Evolutionary conservation across 345 rosid species (phyloP), one percentile per base, ranked within the genome.

Genomic region (Firmiana major): DNA sequence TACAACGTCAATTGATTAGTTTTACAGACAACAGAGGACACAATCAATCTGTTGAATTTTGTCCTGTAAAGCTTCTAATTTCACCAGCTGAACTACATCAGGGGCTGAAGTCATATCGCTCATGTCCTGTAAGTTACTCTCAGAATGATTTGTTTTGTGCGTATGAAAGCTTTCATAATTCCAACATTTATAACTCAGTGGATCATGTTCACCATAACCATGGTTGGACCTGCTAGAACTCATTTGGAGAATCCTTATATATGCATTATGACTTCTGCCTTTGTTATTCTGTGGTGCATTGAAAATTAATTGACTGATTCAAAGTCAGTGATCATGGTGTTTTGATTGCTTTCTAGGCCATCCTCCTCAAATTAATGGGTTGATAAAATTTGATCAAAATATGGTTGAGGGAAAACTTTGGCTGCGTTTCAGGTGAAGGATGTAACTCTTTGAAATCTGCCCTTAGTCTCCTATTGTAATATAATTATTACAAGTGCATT

Each of bases 81-180:
- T 89, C 96, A 58, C 82, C 80, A 53, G 81, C 75, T 60, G 96
- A 93, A 83, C 94, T 95, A 54, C 82, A 85, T 60, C 88, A 88
- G 71, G 99, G 93, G 64, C 82, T 95, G 83, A 90, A 86, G 81
- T 90, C 93, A 24, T 88, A 92, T 80, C 80, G 80, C n/a, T 92
- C 90, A 13, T 95, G 98, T 85, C 99, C 98, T 45, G 98, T 92
- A 89, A 90, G 97, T 86, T 72, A 26, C 79, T 69, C 17, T 21
- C 15, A 6, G 1, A 64, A 42, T 8, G 42, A 17, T 57, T 60
- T 60, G 1, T 26, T 59, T 45, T 40, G n/a, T 11, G 21, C 3
- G 2, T 51, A n/a, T 1, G 1, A 5, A 43, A 43, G 54, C 36
- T 19, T 43, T 16, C 19, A 10, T 49, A 22, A 4, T 60, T 36